These are phyloP conservation scores for Plasmodium chabaudi DNA, from an alignment of 169 alveolate species.

Conservation along the genomic window DNA sequence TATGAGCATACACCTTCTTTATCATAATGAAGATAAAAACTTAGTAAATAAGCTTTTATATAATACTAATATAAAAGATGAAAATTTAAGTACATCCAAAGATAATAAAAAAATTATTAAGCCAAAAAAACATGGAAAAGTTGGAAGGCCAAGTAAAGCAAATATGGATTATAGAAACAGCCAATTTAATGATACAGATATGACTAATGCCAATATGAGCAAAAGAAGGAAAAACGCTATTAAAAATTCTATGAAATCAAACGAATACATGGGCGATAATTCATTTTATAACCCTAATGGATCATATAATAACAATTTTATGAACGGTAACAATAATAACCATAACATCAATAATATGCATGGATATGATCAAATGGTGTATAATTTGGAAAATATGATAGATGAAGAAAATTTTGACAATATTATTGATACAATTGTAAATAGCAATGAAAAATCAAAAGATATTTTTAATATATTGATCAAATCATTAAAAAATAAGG, in stretches of 20 bases:
- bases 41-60: slow-evolving; percentile 12
- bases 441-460: slow-evolving; percentile 63
- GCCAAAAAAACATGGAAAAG: slow-evolving; percentile 49
- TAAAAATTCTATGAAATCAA: slow-evolving; percentile 19
- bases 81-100: slow-evolving; percentile 9
- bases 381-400: slow-evolving; percentile 42
- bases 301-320: slow-evolving; percentile 18
- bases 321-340: slow-evolving; percentile 2
- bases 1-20: slow-evolving; percentile 40
- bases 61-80: slow-evolving; percentile 9
- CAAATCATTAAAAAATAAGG: slow-evolving; percentile 20
- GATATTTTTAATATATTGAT: slow-evolving; percentile 45
- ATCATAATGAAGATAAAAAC: slow-evolving; percentile 60
- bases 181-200: neutral
- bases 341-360: slow-evolving; percentile 3
- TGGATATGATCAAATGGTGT: slow-evolving; percentile 14
- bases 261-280: neutral
- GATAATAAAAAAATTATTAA: slow-evolving; percentile 48
- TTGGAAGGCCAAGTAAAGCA: slow-evolving; percentile 62
- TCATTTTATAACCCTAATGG: neutral
- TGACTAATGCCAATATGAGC: slow-evolving; percentile 12
- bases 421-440: slow-evolving; percentile 26
- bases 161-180: slow-evolving; percentile 7
- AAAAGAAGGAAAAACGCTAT: slow-evolving; percentile 28
- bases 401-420: slow-evolving; percentile 39